Base-by-base conservation (phyloP, 2,329 filamentous ascomycete species). In the Alternaria gansuensis region DNA sequence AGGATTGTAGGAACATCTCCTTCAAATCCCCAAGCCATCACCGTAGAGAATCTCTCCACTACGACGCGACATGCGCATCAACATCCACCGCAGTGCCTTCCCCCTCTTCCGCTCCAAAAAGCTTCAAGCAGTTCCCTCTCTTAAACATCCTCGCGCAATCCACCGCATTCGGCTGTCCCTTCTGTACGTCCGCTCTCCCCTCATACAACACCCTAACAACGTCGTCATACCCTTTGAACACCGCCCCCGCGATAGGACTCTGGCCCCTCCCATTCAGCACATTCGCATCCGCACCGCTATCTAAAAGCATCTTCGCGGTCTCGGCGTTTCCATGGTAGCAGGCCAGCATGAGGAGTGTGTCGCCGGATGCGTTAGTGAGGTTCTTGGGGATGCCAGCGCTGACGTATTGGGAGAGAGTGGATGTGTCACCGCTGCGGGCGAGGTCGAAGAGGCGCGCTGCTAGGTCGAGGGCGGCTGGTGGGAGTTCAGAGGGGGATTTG, bases 291-390 rank as follows among this genome's bases (percentile, higher is more conserved):
- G 88, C 88, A 1, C 87, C 87, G 58, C 86, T 81, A 28, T 84
- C 78, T 1, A 91, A 74, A 10, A 92, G 81, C 58, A 89, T 79
- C 45, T 79, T 80, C 26, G 88, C 87, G 0, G 90, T 82, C 0
- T 84, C 80, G 2, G 83, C 81, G 54, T 91, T 87, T 10, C 88
- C 88, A 65, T 91, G 84, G 67, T 92, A 92, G 0, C 88, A 83
- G 0, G 89, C 86, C 1, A 92, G 83, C 90, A 92, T 92, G 59
- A 92, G 80, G 60, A 92, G 76, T n/a, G 85, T 90, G 72, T 92
- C 89, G 48, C 89, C 90, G 63, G 90, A 88, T 49, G 89, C 84
- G 68, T 92, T 91, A 23, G 88, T 90, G 75, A 92, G 80, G 68
- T 91, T 91, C 1, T 85, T 80, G 0, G 89, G 89, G 26, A 92